Base-by-base conservation (phyloP, 106 monocot genomes). In the Apostasia ramifera region DNA sequence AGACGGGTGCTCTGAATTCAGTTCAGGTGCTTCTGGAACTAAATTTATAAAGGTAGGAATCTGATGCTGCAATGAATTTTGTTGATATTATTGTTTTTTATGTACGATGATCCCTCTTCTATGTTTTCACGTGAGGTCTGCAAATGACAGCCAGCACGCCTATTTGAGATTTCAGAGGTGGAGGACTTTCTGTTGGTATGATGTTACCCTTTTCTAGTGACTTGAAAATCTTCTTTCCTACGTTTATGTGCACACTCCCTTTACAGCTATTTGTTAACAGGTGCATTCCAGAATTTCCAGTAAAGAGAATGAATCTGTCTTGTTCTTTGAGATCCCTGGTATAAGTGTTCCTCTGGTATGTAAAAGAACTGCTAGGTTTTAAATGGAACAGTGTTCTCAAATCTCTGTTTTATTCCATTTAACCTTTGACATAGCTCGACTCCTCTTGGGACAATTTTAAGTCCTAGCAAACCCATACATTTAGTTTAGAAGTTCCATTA, bases 101-200 rank as follows among this genome's bases (percentile, higher is more conserved):
- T 39, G 8, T 9, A 14, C 13, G 41, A 40, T 50, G 40, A 62
- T 10, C 7, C 41, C n/a, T 38, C 59, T 55, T 55, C 69, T 39
- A n/a, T 62, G 38, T 44, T 47, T 3, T 70, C 52, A 49, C 66
- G 7, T 62, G 71, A 81, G 87, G 64, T 44, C 50, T 61, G 42
- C 48, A 66, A 62, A 8, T 66, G 66, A 44, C 44, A 54, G 77
- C 70, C 81, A 57, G 64, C 48, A 57, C 55, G 87, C 45, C 71
- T 67, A 42, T 94, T 90, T 73, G 94, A 94, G 68, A 67, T 84
- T 50, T 37, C 71, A 13, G 94, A 91, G 72, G 40, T 83, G 72
- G 87, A 85, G 11, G 87, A 85, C 7, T 64, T 77, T 46, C 63
- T 68, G 3, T 47, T 55, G 78, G 90, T 94, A 81, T 78, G 38